A percentile compares a stretch with the other conserved stretches of the same genome.
phyloP scores from a whole-genome alignment of 192 early-diverging fungal species.

The Gryganskiella cystojenkinii region DNA sequence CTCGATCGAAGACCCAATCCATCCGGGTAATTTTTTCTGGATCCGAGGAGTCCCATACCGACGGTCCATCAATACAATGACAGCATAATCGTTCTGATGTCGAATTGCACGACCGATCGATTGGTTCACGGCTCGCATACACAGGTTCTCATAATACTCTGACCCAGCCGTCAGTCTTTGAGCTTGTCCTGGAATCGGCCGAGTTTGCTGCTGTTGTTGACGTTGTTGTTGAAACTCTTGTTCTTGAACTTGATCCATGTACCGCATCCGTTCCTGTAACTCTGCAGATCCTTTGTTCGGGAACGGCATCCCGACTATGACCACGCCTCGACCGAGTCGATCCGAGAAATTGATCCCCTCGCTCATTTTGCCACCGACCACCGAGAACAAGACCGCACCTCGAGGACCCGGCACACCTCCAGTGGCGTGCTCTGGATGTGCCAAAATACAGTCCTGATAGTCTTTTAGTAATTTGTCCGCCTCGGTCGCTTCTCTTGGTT shows the following conservation, averaged over 20 bases:
- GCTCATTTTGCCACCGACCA: slow-evolving; percentile 82
- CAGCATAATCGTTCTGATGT: slow-evolving; percentile 88
- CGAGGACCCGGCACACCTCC: slow-evolving; percentile 13
- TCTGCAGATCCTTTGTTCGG: slow-evolving; percentile 82
- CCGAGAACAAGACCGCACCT: slow-evolving; percentile 87
- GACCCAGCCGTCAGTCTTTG: slow-evolving; percentile 53
- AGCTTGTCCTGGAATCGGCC: neutral
- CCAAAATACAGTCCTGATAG: slow-evolving; percentile 65
- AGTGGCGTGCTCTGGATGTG: slow-evolving; percentile 17
- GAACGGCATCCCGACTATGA: slow-evolving; percentile 93
- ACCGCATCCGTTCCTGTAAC: slow-evolving; percentile 79
- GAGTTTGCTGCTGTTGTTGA: neutral
- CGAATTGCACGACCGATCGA: slow-evolving; percentile 79
- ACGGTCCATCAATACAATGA: slow-evolving; percentile 85
- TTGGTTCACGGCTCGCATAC: slow-evolving; percentile 95
- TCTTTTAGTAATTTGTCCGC: slow-evolving; percentile 70
- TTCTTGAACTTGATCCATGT: slow-evolving; percentile 59
- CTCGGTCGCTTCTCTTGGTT: slow-evolving; percentile 63
- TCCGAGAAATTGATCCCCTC: slow-evolving; percentile 95
- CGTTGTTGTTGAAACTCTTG: slow-evolving; percentile 16
- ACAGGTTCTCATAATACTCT: slow-evolving; percentile 91
- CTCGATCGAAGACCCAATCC: slow-evolving; percentile 72
- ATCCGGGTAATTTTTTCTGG: slow-evolving; percentile 74
- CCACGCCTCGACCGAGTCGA: slow-evolving; percentile 78
- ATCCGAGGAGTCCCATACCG: slow-evolving; percentile 66